A percentile compares a stretch with the other conserved stretches of the same genome.
These are phyloP conservation scores for Diplodia corticola DNA, from an alignment of 2,329 filamentous ascomycete genomes.

Conservation along the genomic window DNA sequence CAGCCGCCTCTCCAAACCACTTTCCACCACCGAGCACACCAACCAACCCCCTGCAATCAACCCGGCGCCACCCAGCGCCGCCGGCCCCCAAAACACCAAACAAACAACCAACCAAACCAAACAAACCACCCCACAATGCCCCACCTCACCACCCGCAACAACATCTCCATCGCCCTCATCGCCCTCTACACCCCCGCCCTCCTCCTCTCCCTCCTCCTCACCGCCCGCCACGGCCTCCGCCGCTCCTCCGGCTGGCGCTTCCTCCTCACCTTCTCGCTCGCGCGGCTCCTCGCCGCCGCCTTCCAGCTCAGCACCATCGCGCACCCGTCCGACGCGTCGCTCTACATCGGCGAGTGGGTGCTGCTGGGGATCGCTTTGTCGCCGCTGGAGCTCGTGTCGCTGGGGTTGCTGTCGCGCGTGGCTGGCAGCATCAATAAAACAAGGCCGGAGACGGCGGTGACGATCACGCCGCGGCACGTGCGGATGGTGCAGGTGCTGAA, in stretches of 20 bases:
- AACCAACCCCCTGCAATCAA: neutral
- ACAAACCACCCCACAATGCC: neutral
- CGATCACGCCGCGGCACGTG: slow-evolving; percentile 13
- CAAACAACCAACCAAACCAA: neutral
- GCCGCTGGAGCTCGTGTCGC: slow-evolving; percentile 11
- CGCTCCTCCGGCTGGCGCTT: slow-evolving; percentile 19
- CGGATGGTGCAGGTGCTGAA: slow-evolving; percentile 12
- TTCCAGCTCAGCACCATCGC: slow-evolving; percentile 15
- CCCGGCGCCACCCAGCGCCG: neutral
- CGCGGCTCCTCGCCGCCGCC: neutral
- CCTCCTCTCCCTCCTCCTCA: slow-evolving; percentile 9
- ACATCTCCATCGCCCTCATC: slow-evolving; percentile 14
- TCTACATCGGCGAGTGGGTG: slow-evolving; percentile 22
- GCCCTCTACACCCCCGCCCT: slow-evolving; percentile 10
- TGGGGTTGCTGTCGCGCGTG: slow-evolving; percentile 17
- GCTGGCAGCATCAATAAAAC: slow-evolving; percentile 3
- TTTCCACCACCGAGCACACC: neutral
- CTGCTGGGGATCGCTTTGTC: slow-evolving; percentile 16
- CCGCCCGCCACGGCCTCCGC: slow-evolving; percentile 15
- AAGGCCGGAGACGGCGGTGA: no score
- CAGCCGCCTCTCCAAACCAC: neutral
- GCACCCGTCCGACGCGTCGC: neutral
- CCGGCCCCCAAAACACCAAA: neutral
- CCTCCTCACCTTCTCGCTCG: slow-evolving; percentile 3
- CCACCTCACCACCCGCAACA: neutral